phyloP scores from a whole-genome alignment of 352 stramenopile genomes.

The Phytopythium sindhum region DNA sequence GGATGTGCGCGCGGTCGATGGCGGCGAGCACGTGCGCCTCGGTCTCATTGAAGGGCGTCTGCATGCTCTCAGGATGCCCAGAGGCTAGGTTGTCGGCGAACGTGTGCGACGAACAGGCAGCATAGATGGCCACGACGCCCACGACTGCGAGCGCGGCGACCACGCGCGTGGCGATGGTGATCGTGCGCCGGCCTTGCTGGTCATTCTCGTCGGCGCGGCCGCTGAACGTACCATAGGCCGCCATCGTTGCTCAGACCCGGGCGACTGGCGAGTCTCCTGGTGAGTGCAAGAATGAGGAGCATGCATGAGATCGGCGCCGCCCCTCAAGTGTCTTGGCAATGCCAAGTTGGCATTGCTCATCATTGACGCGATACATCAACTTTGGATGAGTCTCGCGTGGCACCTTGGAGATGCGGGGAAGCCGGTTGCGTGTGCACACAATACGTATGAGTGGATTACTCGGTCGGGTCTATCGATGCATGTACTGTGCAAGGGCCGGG shows the following conservation, averaged over 20 bases:
- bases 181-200: neutral
- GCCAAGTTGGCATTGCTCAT: slow-evolving; percentile 2
- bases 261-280: neutral
- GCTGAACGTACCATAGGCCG: slow-evolving; percentile 6
- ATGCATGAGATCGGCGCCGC: neutral
- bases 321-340: neutral
- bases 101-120: neutral
- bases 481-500: neutral
- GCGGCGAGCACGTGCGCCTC: neutral
- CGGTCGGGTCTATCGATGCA: neutral
- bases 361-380: neutral
- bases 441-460: neutral
- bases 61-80: neutral
- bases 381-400: slow-evolving; percentile 9
- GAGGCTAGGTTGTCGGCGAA: neutral
- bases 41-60: neutral
- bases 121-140: neutral
- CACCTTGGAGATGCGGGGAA: neutral
- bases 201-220: neutral
- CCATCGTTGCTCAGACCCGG: neutral
- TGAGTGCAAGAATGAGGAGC: neutral
- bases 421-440: neutral
- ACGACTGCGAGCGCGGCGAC: neutral
- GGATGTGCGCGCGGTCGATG: slow-evolving; percentile 18
- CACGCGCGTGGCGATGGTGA: neutral